These are phyloP conservation scores for Magnolia changhungtana DNA, from an alignment of 164 flowering plant species.

Conservation along the genomic window DNA sequence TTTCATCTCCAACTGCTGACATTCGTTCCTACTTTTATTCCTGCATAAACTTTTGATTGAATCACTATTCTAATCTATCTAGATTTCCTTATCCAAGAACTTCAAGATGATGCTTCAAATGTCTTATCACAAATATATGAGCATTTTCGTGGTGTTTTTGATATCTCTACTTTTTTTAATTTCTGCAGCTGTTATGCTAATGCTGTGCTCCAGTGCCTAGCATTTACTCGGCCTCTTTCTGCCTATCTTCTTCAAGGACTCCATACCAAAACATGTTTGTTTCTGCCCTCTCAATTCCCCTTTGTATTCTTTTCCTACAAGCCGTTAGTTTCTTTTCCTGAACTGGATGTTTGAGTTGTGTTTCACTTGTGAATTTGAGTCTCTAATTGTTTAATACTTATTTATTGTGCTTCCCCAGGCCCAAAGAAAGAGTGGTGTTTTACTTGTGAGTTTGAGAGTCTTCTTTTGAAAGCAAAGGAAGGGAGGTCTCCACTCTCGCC, in stretches of 20 bases:
- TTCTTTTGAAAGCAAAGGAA: constrained; percentile 62
- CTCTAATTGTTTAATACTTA: neutral
- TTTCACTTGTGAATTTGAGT: neutral
- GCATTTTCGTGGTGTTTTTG: neutral
- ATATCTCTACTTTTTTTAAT: constrained; percentile 2
- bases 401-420: constrained; percentile 40
- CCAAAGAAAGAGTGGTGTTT: constrained; percentile 77
- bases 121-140: no score
- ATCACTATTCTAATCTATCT: no score
- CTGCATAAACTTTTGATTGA: no score
- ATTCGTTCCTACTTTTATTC: no score
- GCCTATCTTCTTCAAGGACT: constrained; percentile 80
- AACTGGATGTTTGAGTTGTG: neutral
- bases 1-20: no score
- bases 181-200: constrained; percentile 93
- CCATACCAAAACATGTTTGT: constrained; percentile 73
- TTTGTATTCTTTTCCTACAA: neutral
- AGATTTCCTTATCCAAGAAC: no score
- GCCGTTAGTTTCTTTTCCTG: neutral
- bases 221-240: constrained; percentile 88
- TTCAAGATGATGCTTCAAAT: no score
- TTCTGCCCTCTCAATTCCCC: constrained; percentile 7
- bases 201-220: constrained; percentile 93
- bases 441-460: constrained; percentile 77
- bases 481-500: constrained; percentile 73